Evolutionary conservation across 306 rosid species (phyloP).

Genomic region (Prunus mongolica): DNA sequence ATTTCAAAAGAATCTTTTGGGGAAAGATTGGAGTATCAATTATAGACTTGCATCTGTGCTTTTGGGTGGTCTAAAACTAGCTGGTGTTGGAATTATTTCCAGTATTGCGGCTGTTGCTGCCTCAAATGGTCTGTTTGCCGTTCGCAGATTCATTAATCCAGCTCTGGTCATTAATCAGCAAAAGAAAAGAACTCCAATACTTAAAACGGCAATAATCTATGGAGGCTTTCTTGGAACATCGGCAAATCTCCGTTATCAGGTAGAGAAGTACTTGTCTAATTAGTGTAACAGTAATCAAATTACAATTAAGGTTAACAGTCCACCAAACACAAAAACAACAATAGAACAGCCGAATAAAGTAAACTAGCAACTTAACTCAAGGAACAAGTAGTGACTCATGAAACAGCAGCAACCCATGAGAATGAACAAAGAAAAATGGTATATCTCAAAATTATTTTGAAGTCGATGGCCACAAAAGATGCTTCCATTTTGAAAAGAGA

Average conservation of each 20-base stretch:
- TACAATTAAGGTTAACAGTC: not conserved
- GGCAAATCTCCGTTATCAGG: slow-evolving; percentile 96
- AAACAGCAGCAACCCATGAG: not conserved
- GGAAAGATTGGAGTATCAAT: slow-evolving; percentile 77
- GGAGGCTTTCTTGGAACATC: slow-evolving; percentile 73
- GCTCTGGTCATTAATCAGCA: slow-evolving; percentile 37
- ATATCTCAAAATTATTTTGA: not conserved
- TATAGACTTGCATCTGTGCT: slow-evolving; percentile 83
- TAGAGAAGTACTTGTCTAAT: slow-evolving; percentile 20
- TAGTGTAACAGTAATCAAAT: too few species aligned
- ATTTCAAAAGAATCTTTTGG: slow-evolving; percentile 78
- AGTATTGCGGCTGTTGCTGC: slow-evolving; percentile 87
- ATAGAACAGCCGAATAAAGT: not conserved
- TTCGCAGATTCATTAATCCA: slow-evolving; percentile 70
- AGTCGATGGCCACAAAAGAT: not conserved
- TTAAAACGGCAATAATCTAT: slow-evolving; percentile 74
- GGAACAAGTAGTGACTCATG: not conserved
- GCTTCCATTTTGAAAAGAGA: not conserved
- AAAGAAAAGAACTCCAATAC: slow-evolving; percentile 68
- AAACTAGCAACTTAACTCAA: not conserved
- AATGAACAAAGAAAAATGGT: not conserved
- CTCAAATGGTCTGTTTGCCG: slow-evolving; percentile 55
- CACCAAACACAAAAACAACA: not conserved
- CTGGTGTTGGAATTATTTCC: slow-evolving; percentile 86
- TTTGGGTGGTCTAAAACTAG: slow-evolving; percentile 88